Base-by-base conservation (phyloP, 2,329 filamentous ascomycete species). In the Calonectria pseudoturangicola region DNA sequence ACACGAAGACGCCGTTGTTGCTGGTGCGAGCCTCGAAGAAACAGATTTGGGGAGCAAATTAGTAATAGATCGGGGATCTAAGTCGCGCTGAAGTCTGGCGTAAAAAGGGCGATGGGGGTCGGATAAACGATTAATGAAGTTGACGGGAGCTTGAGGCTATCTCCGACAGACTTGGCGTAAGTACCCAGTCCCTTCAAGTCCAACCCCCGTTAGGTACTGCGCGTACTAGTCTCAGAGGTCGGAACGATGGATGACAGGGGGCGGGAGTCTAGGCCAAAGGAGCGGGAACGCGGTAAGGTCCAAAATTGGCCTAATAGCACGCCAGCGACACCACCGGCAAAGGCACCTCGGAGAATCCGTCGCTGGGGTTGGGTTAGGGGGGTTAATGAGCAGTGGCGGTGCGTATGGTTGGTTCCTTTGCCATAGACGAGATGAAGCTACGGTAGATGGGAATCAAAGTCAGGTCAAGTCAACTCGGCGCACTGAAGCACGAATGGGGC, bases 341-440 rank as follows among this genome's bases (percentile, higher is more conserved):
- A 33, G 70, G 56, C 30, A 47, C 21, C 27, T 30, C 21, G 25
- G 33, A 25, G 30, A 41, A 21, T 60, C 48, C 47, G 45, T 27
- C n/a, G 43, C 43, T 50, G 51, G 66, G 68, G 69, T 28, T 60
- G 70, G 63, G 36, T 63, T 43, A 65, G 45, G 62, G 45, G n/a
- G 65, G 75, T 77, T 77, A 73, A 63, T 77, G 64, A 73, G 73
- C 70, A 27, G 68, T 71, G 66, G 66, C 51, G 60, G 71, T 71
- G 70, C 65, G 68, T 68, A 64, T 25, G 70, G 70, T 41, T 56
- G 71, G 54, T 73, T 65, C 56, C 68, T 25, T 71, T 56, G 65
- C 28, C 48, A 56, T 64, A 66, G 70, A 66, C 54, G 65, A 68
- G 41, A 70, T 47, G 60, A 73, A 62, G 51, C 60, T 62, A 66